Percentiles rank a stretch among this genome's conserved stretches.
Conservation (phyloP, 1,284 basidiomycete species). For the Puccinia coronata region DNA sequence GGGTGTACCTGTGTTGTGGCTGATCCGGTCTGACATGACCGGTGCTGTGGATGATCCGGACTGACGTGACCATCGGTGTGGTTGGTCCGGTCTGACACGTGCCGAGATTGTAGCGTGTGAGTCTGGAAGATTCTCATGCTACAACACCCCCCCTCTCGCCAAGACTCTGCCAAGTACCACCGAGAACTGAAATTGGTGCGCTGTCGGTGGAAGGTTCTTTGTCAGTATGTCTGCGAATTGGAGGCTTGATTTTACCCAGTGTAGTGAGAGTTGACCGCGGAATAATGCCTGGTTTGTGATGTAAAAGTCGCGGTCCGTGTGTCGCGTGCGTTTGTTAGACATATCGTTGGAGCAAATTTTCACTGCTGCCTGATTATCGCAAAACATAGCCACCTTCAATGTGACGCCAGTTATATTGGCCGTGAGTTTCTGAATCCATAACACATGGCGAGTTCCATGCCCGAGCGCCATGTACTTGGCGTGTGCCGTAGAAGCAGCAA, state of each 20-base stretch:
- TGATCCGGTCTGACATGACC: too few species aligned
- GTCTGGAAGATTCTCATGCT: too few species aligned
- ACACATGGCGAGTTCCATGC: not conserved
- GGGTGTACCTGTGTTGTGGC: too few species aligned
- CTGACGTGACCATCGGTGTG: too few species aligned
- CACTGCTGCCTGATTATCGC: conserved; percentile 10
- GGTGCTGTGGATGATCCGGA: too few species aligned
- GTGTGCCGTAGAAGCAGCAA: not conserved
- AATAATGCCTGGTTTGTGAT: not conserved
- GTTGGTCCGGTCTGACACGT: too few species aligned
- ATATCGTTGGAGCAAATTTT: not conserved
- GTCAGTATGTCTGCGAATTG: conserved; percentile 14
- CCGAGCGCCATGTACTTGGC: conserved; percentile 27
- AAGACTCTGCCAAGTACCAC: too few species aligned
- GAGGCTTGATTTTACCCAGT: not conserved
- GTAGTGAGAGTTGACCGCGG: not conserved
- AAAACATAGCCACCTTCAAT: not conserved
- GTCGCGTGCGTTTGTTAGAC: not conserved
- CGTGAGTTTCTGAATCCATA: conserved; percentile 14
- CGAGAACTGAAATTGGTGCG: too few species aligned
- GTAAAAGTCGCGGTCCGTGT: conserved; percentile 24
- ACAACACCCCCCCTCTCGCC: too few species aligned
- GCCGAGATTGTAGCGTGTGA: too few species aligned
- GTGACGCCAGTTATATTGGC: not conserved
- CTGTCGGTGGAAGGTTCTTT: too few species aligned